Conservation (phyloP, 352 stramenopile species). For the Pythium sp. region DNA sequence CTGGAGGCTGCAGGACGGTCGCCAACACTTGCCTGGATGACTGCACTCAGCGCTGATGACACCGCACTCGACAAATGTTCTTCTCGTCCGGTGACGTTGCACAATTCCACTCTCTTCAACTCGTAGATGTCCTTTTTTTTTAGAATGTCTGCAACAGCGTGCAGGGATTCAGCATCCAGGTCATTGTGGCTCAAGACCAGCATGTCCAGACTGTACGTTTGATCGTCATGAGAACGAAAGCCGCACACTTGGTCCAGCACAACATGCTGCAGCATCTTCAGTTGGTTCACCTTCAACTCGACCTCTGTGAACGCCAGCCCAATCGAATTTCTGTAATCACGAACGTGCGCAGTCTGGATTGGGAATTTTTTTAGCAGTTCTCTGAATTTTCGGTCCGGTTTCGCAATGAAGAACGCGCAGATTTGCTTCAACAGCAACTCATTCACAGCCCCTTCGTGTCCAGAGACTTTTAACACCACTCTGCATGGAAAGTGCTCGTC, state of each 20-base stretch:
- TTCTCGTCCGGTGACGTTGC: background rate
- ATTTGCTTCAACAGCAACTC: background rate
- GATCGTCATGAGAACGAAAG: background rate
- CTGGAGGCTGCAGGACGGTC: background rate
- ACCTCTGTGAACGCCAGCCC: background rate
- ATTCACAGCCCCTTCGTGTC: background rate
- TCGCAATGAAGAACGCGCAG: background rate
- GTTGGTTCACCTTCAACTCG: background rate
- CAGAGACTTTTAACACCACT: background rate
- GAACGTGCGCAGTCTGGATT: background rate
- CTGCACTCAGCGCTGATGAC: background rate
- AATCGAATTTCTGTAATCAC: background rate
- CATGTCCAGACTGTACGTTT: background rate
- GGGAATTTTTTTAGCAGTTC: background rate
- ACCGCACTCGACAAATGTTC: background rate
- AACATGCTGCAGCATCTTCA: background rate
- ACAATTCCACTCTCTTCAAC: background rate
- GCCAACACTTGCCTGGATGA: background rate
- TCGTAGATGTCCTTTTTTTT: background rate
- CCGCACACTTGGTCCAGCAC: background rate
- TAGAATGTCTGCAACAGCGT: background rate
- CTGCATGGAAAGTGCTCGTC: background rate
- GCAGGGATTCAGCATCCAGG: background rate
- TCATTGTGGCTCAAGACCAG: constrained; percentile 3
- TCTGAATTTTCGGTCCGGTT: background rate